phyloP scores from a whole-genome alignment of 768 basidiomycete genomes.

The Suillus americanus region DNA sequence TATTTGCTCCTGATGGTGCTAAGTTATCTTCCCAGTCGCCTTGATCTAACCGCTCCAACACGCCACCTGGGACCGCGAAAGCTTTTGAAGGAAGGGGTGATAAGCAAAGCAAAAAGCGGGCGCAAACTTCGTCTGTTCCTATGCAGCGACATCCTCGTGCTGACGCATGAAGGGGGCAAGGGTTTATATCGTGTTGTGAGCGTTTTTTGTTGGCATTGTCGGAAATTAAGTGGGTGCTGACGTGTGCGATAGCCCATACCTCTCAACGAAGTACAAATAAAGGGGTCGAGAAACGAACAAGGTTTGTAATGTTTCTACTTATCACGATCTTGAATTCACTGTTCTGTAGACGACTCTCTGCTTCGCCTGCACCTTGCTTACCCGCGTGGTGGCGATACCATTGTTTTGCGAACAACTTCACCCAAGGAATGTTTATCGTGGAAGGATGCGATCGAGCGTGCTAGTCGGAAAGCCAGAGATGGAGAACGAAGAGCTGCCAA shows the following conservation, averaged over 20 bases:
- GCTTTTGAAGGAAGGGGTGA: conserved; percentile 74
- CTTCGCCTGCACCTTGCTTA: conserved; percentile 69
- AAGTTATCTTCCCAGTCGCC: conserved; percentile 45
- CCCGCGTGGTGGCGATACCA: conserved; percentile 71
- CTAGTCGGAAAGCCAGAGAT: conserved; percentile 16
- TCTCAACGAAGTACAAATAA: conserved; percentile 63
- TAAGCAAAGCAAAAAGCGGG: conserved; percentile 84
- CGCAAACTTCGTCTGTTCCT: conserved; percentile 74
- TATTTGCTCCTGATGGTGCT: conserved; percentile 8
- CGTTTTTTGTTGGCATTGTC: conserved; percentile 6
- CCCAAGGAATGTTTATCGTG: conserved; percentile 58
- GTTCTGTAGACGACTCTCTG: conserved; percentile 55
- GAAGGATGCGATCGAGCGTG: conserved; percentile 40
- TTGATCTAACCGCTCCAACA: conserved; percentile 91
- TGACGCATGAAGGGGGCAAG: conserved; percentile 71
- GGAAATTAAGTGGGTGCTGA: neutral
- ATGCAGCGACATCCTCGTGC: conserved; percentile 87
- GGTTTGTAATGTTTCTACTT: conserved; percentile 36
- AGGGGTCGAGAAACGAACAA: conserved; percentile 47
- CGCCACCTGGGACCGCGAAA: conserved; percentile 78
- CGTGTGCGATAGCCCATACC: conserved; percentile 60
- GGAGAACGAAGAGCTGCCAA: conserved; percentile 2
- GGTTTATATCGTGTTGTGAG: conserved; percentile 83
- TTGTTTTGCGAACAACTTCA: conserved; percentile 57
- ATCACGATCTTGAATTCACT: neutral